phyloP scores from a whole-genome alignment of 1,284 basidiomycete species.

The Xerocomus minutiporus region DNA sequence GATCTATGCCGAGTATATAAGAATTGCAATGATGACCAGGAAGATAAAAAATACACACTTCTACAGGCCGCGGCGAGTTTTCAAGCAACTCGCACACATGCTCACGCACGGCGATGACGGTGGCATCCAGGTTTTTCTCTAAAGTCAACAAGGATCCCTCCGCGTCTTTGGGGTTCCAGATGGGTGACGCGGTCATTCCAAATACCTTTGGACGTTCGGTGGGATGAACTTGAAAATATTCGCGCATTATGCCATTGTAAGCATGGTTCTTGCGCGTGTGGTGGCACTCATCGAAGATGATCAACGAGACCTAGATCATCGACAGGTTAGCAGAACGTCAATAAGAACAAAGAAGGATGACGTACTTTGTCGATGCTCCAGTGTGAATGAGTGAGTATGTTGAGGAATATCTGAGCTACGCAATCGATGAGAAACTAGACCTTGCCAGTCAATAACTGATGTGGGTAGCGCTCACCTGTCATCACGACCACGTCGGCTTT shows the following conservation, averaged over 20 bases:
- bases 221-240: slow-evolving; percentile 56
- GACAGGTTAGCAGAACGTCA: slow-evolving; percentile 1
- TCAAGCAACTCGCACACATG: slow-evolving; percentile 59
- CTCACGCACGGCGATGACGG: slow-evolving; percentile 66
- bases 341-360: slow-evolving; percentile 3
- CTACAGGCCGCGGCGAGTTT: slow-evolving; percentile 60
- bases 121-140: slow-evolving; percentile 67
- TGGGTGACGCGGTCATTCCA: slow-evolving; percentile 83
- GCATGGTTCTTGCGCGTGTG: slow-evolving; percentile 76
- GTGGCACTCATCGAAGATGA: slow-evolving; percentile 83
- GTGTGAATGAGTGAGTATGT: slow-evolving; percentile 72
- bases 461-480: slow-evolving; percentile 50
- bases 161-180: slow-evolving; percentile 70
- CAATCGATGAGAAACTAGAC: not conserved
- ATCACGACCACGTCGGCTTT: slow-evolving; percentile 73
- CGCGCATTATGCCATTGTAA: slow-evolving; percentile 75
- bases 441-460: not conserved
- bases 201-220: slow-evolving; percentile 70
- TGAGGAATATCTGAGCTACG: slow-evolving; percentile 75
- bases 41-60: slow-evolving; percentile 41
- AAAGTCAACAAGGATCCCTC: slow-evolving; percentile 55
- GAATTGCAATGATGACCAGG: not conserved
- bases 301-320: slow-evolving; percentile 55
- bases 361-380: slow-evolving; percentile 62
- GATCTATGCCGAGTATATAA: slow-evolving; percentile 37